Evolutionary conservation across 108 stramenopile genomes (phyloP).

Genomic region (Nitzschia sp.): DNA sequence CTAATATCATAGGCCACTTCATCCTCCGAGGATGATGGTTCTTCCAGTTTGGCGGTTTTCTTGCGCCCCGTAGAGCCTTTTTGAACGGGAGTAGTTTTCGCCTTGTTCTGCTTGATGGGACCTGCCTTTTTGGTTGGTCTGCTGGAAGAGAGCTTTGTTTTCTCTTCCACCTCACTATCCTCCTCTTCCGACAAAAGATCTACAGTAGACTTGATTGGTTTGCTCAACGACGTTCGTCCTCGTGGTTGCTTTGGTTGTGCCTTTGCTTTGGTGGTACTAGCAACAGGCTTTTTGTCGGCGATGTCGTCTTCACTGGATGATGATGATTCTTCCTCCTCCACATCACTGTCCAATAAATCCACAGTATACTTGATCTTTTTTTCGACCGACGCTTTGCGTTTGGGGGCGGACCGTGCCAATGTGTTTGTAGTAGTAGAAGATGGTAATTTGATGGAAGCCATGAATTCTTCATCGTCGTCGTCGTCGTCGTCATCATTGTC

Average conservation of each 20-base stretch:
- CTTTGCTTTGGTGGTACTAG: background rate
- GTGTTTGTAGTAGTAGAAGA: background rate
- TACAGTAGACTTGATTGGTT: background rate
- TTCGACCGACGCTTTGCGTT: constrained; percentile 37
- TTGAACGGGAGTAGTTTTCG: background rate
- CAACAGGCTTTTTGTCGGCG: constrained; percentile 12
- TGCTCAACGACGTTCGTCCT: background rate
- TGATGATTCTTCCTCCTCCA: constrained; percentile 17
- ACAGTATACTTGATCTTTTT: constrained; percentile 33
- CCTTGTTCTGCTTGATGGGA: background rate
- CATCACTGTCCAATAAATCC: constrained; percentile 20
- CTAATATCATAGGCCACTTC: background rate
- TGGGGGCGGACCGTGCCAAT: constrained; percentile 34
- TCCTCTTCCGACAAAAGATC: background rate
- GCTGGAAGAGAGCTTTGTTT: background rate
- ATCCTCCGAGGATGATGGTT: background rate
- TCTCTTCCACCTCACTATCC: background rate
- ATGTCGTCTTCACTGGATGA: constrained; percentile 6
- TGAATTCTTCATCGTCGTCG: constrained; percentile 9
- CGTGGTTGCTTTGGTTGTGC: background rate
- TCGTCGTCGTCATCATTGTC: background rate
- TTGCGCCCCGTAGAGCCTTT: background rate
- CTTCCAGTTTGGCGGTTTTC: background rate
- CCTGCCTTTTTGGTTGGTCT: constrained; percentile 6
- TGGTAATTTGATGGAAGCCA: background rate